Base-by-base conservation (phyloP, 768 basidiomycete species). In the Mycena galopus region DNA sequence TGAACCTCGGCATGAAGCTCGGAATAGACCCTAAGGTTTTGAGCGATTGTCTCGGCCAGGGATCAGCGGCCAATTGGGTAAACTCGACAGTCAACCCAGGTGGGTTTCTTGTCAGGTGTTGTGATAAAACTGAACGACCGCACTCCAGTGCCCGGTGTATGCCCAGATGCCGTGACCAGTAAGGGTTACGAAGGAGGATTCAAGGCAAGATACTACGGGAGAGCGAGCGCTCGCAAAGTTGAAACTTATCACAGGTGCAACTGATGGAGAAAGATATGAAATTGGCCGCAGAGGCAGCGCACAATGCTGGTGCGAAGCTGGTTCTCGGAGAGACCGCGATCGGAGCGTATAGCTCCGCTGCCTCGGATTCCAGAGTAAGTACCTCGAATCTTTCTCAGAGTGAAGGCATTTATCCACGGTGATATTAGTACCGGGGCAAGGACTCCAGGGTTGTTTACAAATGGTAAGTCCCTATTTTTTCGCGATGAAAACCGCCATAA, bases 221-320 rank as follows among this genome's bases (percentile, higher is more conserved):
- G 29, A 21, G 12, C 44, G 29, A 60, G 14, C 12, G 39, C 27
- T 3, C 21, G 14, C 10, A 1, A 19, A n/a, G n/a, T 30, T 44
- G 17, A 33, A 30, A 21, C 9, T 58, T 19, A 6, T 58, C 37
- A 39, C 62, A 85, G 84, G 80, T 86, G 7, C 83, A 86, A 59
- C 67, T 86, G 29, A 86, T 86, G 85, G 86, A 85, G 75, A 86
- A 86, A 76, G 85, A 86, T 51, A 81, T 86, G 77, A 72, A 77
- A 21, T 77, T 87, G 25, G 86, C 86, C 1, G 79, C 83, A 3
- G 79, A 81, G 21, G 84, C 84, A 27, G 84, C 86, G 8, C 74
- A 77, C 42, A 74, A 81, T 69, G 82, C 83, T 3, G 79, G 78
- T 37, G 85, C 83, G n/a, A 83, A 80, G 51, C 76, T 87, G 14